Evolutionary conservation across 2,329 filamentous ascomycete genomes (phyloP).

Genomic region (Calonectria henricotiae): DNA sequence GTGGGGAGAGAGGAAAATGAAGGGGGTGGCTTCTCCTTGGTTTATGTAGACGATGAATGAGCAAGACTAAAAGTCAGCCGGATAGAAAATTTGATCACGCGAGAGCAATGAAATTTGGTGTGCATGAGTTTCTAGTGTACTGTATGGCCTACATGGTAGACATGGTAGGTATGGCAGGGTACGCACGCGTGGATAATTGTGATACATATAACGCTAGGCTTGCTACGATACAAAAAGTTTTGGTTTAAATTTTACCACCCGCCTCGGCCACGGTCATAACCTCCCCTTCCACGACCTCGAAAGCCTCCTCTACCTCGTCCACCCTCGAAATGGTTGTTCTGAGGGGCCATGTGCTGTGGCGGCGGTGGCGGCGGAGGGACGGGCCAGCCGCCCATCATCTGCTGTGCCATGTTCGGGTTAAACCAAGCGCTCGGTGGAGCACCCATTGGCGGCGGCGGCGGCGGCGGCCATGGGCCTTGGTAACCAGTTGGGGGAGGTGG

Average conservation of each 20-base stretch:
- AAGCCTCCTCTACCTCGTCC: conserved; percentile 50
- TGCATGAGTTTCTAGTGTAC: conserved; percentile 18
- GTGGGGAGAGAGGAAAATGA: conserved; percentile 30
- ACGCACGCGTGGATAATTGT: conserved; percentile 6
- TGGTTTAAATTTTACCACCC: conserved; percentile 36
- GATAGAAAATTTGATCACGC: conserved; percentile 47
- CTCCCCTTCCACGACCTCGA: conserved; percentile 54
- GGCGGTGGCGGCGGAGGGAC: conserved; percentile 44
- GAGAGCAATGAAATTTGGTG: conserved; percentile 13
- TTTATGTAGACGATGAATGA: conserved; percentile 55
- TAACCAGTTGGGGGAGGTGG: conserved; percentile 61
- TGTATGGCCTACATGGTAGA: neutral
- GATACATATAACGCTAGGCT: conserved; percentile 15
- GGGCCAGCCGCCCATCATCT: conserved; percentile 53
- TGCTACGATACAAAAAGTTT: conserved; percentile 30
- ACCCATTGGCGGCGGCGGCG: conserved; percentile 55
- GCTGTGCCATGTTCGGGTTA: conserved; percentile 50
- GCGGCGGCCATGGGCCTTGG: conserved; percentile 63
- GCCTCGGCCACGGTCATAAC: conserved; percentile 56
- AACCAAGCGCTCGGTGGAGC: conserved; percentile 51
- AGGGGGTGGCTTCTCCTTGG: conserved; percentile 43
- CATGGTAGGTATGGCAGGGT: neutral
- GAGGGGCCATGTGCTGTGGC: conserved; percentile 42
- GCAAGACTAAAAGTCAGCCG: conserved; percentile 53
- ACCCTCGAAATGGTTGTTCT: conserved; percentile 49